These are phyloP conservation scores for Chytriomyces hyalinus DNA, from an alignment of 192 early-diverging fungal genomes.

Conservation along the genomic window DNA sequence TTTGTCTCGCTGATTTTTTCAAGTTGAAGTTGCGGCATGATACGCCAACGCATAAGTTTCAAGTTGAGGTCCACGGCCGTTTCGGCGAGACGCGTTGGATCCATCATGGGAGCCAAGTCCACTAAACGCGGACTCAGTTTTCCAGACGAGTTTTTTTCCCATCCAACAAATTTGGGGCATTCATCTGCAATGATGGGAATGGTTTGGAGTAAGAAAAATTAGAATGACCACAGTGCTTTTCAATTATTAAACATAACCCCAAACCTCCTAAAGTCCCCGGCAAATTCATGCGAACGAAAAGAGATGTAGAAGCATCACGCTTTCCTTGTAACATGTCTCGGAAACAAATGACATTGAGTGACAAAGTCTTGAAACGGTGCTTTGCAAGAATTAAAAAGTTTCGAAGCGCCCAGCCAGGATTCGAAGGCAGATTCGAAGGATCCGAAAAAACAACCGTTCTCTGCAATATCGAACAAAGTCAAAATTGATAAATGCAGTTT, in stretches of 20 bases:
- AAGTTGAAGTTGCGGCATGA: slow-evolving; percentile 82
- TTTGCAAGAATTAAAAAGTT: slow-evolving; percentile 78
- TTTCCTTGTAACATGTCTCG: slow-evolving; percentile 55
- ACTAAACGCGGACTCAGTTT: slow-evolving; percentile 82
- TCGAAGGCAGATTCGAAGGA: slow-evolving; percentile 73
- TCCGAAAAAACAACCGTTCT: slow-evolving; percentile 80
- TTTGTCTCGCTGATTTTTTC: slow-evolving; percentile 77
- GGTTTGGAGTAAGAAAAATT: background rate
- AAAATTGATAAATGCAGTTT: background rate
- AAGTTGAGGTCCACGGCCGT: slow-evolving; percentile 93
- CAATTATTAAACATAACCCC: background rate
- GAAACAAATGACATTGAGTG: slow-evolving; percentile 68
- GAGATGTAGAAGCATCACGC: slow-evolving; percentile 36
- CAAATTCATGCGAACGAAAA: slow-evolving; percentile 55
- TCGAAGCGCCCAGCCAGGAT: slow-evolving; percentile 93
- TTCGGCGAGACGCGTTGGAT: slow-evolving; percentile 81
- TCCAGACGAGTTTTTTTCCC: slow-evolving; percentile 85
- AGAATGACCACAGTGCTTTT: background rate
- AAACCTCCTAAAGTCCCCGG: slow-evolving; percentile 46
- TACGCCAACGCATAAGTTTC: slow-evolving; percentile 96
- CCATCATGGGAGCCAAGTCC: slow-evolving; percentile 88
- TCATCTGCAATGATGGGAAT: slow-evolving; percentile 32
- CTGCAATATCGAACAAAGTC: background rate
- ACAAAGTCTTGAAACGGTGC: slow-evolving; percentile 53
- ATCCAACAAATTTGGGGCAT: slow-evolving; percentile 78